Percentiles rank a stretch among this genome's conserved stretches.
Evolutionary conservation across 225 moss, liverwort and hornwort genomes (phyloP).

Genomic region (Straminergon stramineum): DNA sequence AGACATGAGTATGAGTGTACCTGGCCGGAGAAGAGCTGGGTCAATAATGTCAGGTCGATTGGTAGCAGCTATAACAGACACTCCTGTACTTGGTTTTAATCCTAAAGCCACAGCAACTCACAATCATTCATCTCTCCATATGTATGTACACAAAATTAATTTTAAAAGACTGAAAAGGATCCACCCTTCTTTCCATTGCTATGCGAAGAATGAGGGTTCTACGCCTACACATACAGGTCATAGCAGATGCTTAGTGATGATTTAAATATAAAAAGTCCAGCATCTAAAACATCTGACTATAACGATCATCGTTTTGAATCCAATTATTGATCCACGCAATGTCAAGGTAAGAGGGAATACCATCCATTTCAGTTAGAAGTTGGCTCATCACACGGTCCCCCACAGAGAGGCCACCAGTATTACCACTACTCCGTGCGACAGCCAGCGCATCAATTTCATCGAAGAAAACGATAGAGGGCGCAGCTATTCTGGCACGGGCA

Average conservation of each 20-base stretch:
- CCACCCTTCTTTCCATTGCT: not conserved
- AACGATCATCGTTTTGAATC: not conserved
- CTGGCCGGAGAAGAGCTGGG: constrained; percentile 82
- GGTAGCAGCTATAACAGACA: constrained; percentile 91
- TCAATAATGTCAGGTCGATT: constrained; percentile 91
- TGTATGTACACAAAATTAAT: not conserved
- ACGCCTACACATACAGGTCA: not conserved
- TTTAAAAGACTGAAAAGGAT: not conserved
- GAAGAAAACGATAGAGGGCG: constrained; percentile 91
- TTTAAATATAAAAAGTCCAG: not conserved
- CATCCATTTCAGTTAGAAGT: constrained; percentile 94
- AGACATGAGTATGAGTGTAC: constrained; percentile 11
- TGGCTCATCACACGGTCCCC: constrained; percentile 98
- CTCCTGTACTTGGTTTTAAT: constrained; percentile 71
- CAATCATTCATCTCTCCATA: not conserved
- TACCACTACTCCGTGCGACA: constrained; percentile 54
- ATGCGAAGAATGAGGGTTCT: not conserved
- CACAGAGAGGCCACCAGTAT: constrained; percentile 64
- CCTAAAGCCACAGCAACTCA: constrained; percentile 26
- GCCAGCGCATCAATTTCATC: constrained; percentile 97
- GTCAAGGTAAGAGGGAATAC: constrained; percentile 13
- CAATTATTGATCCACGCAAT: not conserved
- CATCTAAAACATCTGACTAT: not conserved
- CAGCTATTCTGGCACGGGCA: constrained; percentile 67
- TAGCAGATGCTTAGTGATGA: not conserved